Evolutionary conservation across 2,329 filamentous ascomycete species (phyloP).

Genomic region (Fusarium napiforme): DNA sequence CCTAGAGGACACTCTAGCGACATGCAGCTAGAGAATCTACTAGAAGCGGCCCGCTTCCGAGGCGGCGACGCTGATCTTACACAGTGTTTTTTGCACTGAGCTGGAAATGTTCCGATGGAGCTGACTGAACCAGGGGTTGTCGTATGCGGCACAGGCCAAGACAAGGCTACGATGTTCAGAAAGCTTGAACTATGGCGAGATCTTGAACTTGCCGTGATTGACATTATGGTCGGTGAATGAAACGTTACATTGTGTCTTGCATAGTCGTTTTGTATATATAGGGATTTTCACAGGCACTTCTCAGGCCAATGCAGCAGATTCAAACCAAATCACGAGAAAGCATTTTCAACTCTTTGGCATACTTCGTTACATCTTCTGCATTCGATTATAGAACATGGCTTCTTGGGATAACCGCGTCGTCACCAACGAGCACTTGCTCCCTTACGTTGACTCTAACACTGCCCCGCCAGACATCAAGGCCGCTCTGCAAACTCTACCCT

Average conservation of each 20-base stretch:
- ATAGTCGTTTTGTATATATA: not conserved
- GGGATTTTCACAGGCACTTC: not conserved
- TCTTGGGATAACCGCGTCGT: constrained; percentile 6
- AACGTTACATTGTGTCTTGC: not conserved
- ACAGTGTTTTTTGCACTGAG: not conserved
- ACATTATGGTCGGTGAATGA: not conserved
- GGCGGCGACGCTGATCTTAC: not conserved
- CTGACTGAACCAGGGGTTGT: not conserved
- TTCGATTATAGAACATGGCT: not conserved
- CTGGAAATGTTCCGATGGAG: not conserved
- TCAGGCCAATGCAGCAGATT: not conserved
- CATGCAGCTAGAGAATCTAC: not conserved
- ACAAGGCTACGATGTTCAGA: not conserved
- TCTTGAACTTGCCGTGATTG: not conserved
- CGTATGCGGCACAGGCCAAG: not conserved
- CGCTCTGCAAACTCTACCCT: constrained; percentile 12
- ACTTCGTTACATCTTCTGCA: fast-evolving
- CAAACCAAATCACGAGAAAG: not conserved
- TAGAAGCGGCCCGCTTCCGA: not conserved
- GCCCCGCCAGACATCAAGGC: constrained; percentile 8
- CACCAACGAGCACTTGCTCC: constrained; percentile 13
- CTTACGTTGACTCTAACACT: constrained; percentile 9
- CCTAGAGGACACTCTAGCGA: not conserved
- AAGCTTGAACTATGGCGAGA: not conserved
- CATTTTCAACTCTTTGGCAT: not conserved